Conservation (phyloP, 306 rosid species). For the Ceratonia siliqua region DNA sequence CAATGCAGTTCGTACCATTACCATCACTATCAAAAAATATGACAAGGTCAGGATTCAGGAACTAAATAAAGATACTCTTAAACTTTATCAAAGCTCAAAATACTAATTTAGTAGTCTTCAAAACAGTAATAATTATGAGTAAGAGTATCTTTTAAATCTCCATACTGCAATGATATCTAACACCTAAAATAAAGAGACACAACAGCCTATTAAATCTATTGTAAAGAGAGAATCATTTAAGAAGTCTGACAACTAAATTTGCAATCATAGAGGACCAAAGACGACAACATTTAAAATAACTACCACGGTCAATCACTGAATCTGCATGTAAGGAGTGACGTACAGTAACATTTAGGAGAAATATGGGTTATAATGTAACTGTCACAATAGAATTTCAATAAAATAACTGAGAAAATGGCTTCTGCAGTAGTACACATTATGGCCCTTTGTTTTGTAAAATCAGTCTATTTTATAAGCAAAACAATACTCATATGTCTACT, state of each 20-base stretch:
- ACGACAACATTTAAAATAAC: neutral
- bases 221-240: neutral
- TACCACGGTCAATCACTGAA: neutral
- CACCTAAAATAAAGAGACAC: neutral
- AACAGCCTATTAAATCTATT: neutral
- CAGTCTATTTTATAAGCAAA: neutral
- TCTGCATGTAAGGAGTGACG: neutral
- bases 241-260: neutral
- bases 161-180: conserved; percentile 6
- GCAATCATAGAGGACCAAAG: conserved; percentile 3
- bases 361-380: neutral
- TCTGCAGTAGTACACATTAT: neutral
- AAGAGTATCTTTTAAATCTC: neutral
- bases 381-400: neutral
- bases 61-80: neutral
- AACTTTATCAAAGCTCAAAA: conserved; percentile 9
- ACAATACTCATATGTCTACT: neutral
- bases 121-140: neutral
- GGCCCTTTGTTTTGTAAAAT: neutral
- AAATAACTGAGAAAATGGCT: neutral
- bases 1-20: neutral
- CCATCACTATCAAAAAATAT: neutral
- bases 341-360: neutral
- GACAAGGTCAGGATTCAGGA: neutral
- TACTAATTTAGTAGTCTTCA: neutral